Conservation (phyloP, 768 basidiomycete genomes). For the Leccinum barrowsii region DNA sequence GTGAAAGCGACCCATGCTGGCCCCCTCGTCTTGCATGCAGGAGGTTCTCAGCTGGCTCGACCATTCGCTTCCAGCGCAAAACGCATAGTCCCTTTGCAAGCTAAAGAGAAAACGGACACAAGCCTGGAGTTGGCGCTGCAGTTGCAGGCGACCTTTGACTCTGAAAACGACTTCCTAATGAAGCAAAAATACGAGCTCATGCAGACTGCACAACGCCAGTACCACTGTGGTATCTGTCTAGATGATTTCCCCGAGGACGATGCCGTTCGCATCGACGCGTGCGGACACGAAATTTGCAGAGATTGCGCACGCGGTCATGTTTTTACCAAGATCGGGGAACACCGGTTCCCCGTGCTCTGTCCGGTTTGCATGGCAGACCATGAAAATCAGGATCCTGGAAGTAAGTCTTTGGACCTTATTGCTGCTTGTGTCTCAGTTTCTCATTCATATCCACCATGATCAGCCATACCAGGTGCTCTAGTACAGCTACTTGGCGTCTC, state of each 20-base stretch:
- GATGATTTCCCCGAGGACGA: conserved; percentile 45
- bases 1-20: neutral
- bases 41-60: neutral
- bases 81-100: neutral
- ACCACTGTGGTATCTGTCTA: conserved; percentile 55
- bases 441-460: neutral
- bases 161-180: conserved; percentile 37
- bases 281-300: conserved; percentile 53
- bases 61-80: neutral
- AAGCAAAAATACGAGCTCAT: conserved; percentile 32
- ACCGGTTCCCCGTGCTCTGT: conserved; percentile 57
- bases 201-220: conserved; percentile 33
- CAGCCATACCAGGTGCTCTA: conserved; percentile 37
- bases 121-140: conserved; percentile 23
- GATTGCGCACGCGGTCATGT: conserved; percentile 46
- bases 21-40: neutral
- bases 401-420: conserved; percentile 13
- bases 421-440: neutral
- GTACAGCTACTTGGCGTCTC: conserved; percentile 44
- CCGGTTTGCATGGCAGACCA: conserved; percentile 48
- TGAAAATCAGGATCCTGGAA: conserved; percentile 28
- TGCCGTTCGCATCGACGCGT: conserved; percentile 40
- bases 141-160: conserved; percentile 39
- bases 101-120: neutral
- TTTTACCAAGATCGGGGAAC: conserved; percentile 46